Evolutionary conservation across 2,329 filamentous ascomycete genomes (phyloP).

Genomic region (Hirsutella rhossiliensis): DNA sequence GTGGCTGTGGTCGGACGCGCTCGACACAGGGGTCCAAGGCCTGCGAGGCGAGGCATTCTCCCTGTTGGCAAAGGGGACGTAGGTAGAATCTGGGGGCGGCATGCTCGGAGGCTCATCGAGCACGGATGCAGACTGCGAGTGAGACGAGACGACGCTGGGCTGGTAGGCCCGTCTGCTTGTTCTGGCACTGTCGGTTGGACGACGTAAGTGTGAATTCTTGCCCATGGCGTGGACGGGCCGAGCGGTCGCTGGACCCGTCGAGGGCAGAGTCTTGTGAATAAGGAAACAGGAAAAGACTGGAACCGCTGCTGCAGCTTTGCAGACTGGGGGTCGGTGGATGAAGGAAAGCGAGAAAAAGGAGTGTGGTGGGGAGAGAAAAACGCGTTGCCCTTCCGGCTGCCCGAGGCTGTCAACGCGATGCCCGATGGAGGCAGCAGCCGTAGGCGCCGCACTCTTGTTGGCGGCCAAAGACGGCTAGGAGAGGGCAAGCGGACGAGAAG

Average conservation of each 20-base stretch:
- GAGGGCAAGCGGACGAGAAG: no score
- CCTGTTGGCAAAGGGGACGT: slow-evolving; percentile 41
- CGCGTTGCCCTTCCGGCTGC: no score
- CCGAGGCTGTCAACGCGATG: no score
- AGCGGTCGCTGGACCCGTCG: neutral
- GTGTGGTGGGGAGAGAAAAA: neutral
- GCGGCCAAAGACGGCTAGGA: no score
- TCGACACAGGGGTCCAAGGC: slow-evolving; percentile 44
- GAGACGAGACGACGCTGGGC: slow-evolving; percentile 36
- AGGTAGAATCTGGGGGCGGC: slow-evolving; percentile 51
- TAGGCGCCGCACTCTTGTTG: no score
- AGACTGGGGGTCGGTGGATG: neutral
- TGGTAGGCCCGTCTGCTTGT: slow-evolving; percentile 35
- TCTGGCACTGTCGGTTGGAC: slow-evolving; percentile 26
- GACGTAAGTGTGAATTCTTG: slow-evolving; percentile 27
- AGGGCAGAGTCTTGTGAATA: neutral
- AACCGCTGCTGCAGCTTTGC: neutral
- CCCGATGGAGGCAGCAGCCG: no score
- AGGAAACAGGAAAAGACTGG: neutral
- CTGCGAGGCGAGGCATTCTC: slow-evolving; percentile 37
- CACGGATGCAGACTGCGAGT: slow-evolving; percentile 34
- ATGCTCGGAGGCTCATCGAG: slow-evolving; percentile 46
- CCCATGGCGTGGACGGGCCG: neutral
- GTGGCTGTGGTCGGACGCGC: slow-evolving; percentile 41
- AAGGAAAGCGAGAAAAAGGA: neutral